Percentiles rank a stretch among this genome's conserved stretches.
Conservation (phyloP, 148 eudicot species). For the Rhododendron williamsianum region DNA sequence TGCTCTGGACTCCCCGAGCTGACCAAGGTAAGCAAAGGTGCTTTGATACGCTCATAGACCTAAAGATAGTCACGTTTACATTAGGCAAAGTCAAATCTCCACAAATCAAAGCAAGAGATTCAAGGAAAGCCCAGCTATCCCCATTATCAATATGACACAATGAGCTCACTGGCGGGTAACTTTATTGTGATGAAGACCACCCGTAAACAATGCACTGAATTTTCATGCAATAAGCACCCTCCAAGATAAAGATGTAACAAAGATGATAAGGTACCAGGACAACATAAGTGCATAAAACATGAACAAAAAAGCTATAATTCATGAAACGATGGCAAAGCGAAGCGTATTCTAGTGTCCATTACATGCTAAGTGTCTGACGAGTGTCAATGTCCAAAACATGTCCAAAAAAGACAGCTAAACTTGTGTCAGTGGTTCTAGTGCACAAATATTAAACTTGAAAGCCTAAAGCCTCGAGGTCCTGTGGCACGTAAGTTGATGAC, state of each 20-base stretch:
- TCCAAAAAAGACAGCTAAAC: background rate
- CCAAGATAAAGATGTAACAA: background rate
- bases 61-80: conserved; percentile 20
- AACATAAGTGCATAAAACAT: background rate
- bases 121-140: background rate
- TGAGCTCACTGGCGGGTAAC: background rate
- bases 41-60: conserved; percentile 98
- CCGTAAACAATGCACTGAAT: background rate
- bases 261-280: background rate
- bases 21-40: conserved; percentile 87
- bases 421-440: background rate
- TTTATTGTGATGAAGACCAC: background rate
- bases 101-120: background rate
- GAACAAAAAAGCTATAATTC: background rate
- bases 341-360: background rate
- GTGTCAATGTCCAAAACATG: background rate
- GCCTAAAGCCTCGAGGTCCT: background rate
- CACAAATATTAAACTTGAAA: background rate
- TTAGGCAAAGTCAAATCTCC: conserved; percentile 9
- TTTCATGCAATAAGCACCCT: background rate
- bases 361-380: background rate
- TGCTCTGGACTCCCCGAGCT: conserved; percentile 95
- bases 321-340: background rate
- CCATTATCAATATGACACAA: background rate
- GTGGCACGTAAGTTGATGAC: background rate